phyloP scores from a whole-genome alignment of 2,329 filamentous ascomycete genomes.

The Pseudopithomyces maydicus region DNA sequence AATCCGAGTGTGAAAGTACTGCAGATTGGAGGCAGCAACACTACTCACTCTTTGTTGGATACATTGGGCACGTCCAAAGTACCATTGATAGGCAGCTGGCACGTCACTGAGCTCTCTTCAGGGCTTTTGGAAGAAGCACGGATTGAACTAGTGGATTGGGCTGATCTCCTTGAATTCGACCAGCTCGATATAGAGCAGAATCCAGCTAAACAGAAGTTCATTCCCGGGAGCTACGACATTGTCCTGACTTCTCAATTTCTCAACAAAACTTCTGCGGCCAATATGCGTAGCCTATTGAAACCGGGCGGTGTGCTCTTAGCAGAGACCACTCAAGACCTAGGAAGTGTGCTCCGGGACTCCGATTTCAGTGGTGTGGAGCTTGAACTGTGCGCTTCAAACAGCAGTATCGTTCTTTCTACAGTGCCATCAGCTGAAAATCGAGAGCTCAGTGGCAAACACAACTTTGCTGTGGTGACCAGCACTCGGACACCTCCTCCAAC shows the following conservation, averaged over 20 bases:
- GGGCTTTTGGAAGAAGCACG: not conserved
- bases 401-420: not conserved
- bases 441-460: not conserved
- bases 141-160: not conserved
- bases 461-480: not conserved
- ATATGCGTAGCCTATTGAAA: not conserved
- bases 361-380: not conserved
- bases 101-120: not conserved
- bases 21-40: not conserved
- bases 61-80: not conserved
- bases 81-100: not conserved
- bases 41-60: not conserved
- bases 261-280: conserved; percentile 1
- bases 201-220: conserved; percentile 7
- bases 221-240: conserved; percentile 10
- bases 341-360: not conserved
- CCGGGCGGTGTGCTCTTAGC: not conserved
- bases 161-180: not conserved
- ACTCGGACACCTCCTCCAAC: not conserved
- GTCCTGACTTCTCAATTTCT: conserved; percentile 11
- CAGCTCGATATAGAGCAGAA: not conserved
- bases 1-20: not conserved
- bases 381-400: not conserved
- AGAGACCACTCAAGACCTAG: not conserved
- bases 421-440: not conserved